Evolutionary conservation across 2,329 filamentous ascomycete species (phyloP), one percentile per base, ranked within the genome.

Genomic region (Alternaria rosae): DNA sequence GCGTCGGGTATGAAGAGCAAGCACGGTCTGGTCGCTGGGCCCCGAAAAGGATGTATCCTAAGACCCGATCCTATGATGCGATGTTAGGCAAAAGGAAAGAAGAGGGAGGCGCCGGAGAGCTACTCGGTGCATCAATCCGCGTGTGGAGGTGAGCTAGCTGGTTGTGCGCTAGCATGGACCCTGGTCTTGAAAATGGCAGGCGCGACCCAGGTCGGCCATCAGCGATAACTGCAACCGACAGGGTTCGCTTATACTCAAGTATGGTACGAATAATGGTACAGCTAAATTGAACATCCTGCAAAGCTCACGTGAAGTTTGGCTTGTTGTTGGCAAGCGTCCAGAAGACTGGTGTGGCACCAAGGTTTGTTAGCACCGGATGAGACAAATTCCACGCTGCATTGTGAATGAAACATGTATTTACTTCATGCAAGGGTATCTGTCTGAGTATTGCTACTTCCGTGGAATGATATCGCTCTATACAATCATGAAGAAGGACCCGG

Each of bases 141-240:
- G 32, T 45, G 41, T 48, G 54, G 42, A 58, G 26, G 47, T 28
- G 32, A 53, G 42, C 59, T 20, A 54, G 48, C 48, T 42, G 42
- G 25, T 38, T 41, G 20, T 52, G 48, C 48, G 54, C 59, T 61
- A 61, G 48, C 43, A 17, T 43, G 32, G 48, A 53, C 53, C 58
- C 54, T 58, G 20, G 41, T 35, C 41, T 57, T 23, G 23, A 38
- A 44, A 25, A 32, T 44, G 53, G 47, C 38, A 57, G 41, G 57
- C 25, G 20, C 35, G 26, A 30, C 17, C 42, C 42, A 42, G n/a
- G 23, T 44, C 57, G 38, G 42, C 35, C 43, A 17, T 28, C n/a
- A 28, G 30, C 20, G 25, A 51, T 15, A 51, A 12, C 20, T 35
- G 32, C 30, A 28, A 28, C 47, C 23, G 13, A 38, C 30, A 11